Evolutionary conservation across 768 basidiomycete genomes (phyloP), one percentile per base, ranked within the genome.

Genomic region (Phylloporus arenicola): DNA sequence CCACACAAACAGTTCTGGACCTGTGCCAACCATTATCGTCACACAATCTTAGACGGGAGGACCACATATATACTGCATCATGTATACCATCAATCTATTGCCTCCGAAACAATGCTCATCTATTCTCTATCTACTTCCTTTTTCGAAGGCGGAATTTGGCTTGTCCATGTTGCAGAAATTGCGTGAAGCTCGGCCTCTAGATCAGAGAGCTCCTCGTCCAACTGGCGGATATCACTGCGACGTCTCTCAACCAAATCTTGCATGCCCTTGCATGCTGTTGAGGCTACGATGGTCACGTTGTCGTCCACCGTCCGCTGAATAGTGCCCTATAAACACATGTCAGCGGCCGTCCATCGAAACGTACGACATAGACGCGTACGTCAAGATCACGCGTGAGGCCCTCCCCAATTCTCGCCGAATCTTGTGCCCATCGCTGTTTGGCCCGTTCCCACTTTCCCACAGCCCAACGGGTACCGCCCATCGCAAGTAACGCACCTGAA

Each of bases 361-460:
- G 8, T 31, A 40, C 24, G 16, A 35, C 10, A 6, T 4, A 37
- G 30, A 45, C 25, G 12, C 73, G 38, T 61, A 84, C 86, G 73
- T 75, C 72, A 19, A 88, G 65, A 65, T 89, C 86, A 40, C 86
- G 72, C 41, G 76, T 73, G 33, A 87, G 70, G 0, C 87, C 83
- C 43, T 81, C 72, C 6, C 79, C 77, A 3, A 87, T 72, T 43
- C 87, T 72, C 17, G 59, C 60, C 74, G 81, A 84, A 61, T 88
- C 86, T 47, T 77, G 74, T 78, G 78, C 77, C 86, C 86, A 91
- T 52, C 69, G 70, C 49, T 66, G 70, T 63, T 85, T 84, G 3
- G 81, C 80, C 55, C 73, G 78, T 50, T 88, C 84, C 85, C 86
- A 90, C 51, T 71, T 72, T 12, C 79, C 77, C 6, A 84, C 72